These are phyloP conservation scores for Fistulinella cinereoalba DNA, from an alignment of 1,284 basidiomycete species.

Conservation along the genomic window DNA sequence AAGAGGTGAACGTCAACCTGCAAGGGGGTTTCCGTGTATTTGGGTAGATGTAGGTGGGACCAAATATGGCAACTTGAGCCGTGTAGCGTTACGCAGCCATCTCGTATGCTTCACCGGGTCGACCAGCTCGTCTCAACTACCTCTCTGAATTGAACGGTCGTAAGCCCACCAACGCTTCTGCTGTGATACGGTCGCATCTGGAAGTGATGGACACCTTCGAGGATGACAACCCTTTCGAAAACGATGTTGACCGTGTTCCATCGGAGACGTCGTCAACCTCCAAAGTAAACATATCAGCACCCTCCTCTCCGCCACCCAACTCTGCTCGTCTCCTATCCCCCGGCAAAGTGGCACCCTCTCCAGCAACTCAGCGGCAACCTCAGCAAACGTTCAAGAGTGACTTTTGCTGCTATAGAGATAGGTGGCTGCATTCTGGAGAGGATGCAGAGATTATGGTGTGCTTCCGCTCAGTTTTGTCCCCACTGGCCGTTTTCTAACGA, in stretches of 20 bases:
- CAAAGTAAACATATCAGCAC: slow-evolving; percentile 60
- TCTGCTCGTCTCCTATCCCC: slow-evolving; percentile 40
- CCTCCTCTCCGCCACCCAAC: slow-evolving; percentile 55
- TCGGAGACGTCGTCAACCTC: slow-evolving; percentile 66
- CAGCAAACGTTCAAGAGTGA: slow-evolving; percentile 60
- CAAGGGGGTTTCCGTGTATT: slow-evolving; percentile 57
- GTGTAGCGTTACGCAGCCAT: slow-evolving; percentile 11
- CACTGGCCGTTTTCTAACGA: slow-evolving; percentile 12
- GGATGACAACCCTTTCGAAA: slow-evolving; percentile 79
- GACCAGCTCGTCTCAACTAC: not conserved
- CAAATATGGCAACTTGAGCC: slow-evolving; percentile 28
- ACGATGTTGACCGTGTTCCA: slow-evolving; percentile 53
- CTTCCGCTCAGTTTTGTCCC: slow-evolving; percentile 12
- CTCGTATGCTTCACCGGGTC: not conserved
- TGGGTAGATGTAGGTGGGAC: slow-evolving; percentile 40
- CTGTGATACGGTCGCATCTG: not conserved
- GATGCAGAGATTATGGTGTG: slow-evolving; percentile 75
- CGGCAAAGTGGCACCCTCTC: slow-evolving; percentile 51
- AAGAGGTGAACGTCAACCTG: slow-evolving; percentile 32
- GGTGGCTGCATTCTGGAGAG: slow-evolving; percentile 75
- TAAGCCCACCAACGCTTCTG: too few species aligned
- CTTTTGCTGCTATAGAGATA: slow-evolving; percentile 71
- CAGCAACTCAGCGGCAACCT: slow-evolving; percentile 50
- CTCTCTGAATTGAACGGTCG: too few species aligned
- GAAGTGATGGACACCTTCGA: slow-evolving; percentile 63